Conservation (phyloP, 371 early-diverging fungal species). For the Umbelopsis sp. region DNA sequence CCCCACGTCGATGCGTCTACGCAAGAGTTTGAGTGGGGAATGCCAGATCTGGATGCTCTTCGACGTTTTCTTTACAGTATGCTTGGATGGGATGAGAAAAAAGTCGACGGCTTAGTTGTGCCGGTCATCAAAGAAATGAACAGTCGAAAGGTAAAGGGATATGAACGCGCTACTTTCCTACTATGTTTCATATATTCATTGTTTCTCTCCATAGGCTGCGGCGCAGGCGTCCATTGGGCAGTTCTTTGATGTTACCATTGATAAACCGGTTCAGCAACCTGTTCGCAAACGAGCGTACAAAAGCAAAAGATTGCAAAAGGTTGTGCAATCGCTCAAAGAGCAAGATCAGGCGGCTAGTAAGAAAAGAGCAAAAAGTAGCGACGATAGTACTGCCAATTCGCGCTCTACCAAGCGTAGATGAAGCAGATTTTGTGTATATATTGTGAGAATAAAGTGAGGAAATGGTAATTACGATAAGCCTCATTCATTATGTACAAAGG, state of each 20-base stretch:
- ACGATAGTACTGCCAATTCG: background rate
- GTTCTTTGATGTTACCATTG: conserved; percentile 38
- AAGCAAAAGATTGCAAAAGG: conserved; percentile 39
- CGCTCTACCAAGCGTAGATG: conserved; percentile 2
- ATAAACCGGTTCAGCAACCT: conserved; percentile 24
- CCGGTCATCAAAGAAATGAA: conserved; percentile 83
- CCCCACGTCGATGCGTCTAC: conserved; percentile 79
- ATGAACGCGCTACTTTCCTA: background rate
- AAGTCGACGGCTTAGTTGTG: conserved; percentile 65
- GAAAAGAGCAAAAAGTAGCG: background rate
- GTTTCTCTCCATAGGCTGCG: conserved; percentile 22
- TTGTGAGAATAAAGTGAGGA: background rate
- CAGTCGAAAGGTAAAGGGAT: conserved; percentile 28
- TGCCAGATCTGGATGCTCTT: conserved; percentile 80
- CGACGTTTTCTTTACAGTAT: conserved; percentile 55
- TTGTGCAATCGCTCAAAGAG: conserved; percentile 22
- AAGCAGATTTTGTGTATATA: background rate
- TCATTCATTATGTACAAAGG: conserved; percentile 1
- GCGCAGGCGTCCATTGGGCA: conserved; percentile 45
- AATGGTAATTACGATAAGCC: background rate
- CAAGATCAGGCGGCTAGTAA: background rate
- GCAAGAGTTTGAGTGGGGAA: conserved; percentile 80
- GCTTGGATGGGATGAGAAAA: conserved; percentile 53
- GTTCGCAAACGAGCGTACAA: conserved; percentile 26
- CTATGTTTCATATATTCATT: background rate